These are phyloP conservation scores for Didymella lethalis DNA, from an alignment of 2,329 filamentous ascomycete genomes.

Conservation along the genomic window DNA sequence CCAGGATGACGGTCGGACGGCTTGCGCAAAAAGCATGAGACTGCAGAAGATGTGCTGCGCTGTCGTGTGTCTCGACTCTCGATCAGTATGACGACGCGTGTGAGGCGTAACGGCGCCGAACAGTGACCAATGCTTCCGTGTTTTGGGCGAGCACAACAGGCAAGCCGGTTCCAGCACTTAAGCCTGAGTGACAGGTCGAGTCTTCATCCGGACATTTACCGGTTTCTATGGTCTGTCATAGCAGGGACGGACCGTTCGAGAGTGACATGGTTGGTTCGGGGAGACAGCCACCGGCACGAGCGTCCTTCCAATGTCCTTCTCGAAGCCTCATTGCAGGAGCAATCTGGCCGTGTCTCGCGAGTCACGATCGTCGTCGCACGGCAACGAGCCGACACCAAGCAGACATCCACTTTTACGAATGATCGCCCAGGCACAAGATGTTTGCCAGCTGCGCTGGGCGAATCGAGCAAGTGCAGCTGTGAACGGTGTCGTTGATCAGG, in stretches of 20 bases:
- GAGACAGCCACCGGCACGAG: conserved; percentile 34
- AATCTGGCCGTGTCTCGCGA: conserved; percentile 21
- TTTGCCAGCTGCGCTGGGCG: not conserved
- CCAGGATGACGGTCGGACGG: conserved; percentile 30
- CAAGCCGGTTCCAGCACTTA: conserved; percentile 15
- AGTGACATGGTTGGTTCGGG: conserved; percentile 21
- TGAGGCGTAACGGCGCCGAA: conserved; percentile 24
- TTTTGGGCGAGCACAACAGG: conserved; percentile 27
- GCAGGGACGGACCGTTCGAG: conserved; percentile 11
- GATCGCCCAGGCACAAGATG: not conserved
- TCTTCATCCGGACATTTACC: conserved; percentile 13
- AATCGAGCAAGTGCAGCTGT: conserved; percentile 5
- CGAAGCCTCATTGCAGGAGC: conserved; percentile 34
- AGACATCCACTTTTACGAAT: not conserved
- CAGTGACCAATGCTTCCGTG: conserved; percentile 13
- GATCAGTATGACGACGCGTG: conserved; percentile 20
- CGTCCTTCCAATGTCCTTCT: conserved; percentile 40
- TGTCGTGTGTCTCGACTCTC: conserved; percentile 15
- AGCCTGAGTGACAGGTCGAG: conserved; percentile 17
- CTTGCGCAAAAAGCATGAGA: conserved; percentile 27
- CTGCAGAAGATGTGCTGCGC: conserved; percentile 22
- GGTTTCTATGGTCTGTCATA: conserved; percentile 17
- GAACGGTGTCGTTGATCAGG: conserved; percentile 22
- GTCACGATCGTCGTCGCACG: not conserved
- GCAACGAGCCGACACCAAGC: not conserved